phyloP scores from a whole-genome alignment of 1,284 basidiomycete species.

The Rhodotorula sp. region DNA sequence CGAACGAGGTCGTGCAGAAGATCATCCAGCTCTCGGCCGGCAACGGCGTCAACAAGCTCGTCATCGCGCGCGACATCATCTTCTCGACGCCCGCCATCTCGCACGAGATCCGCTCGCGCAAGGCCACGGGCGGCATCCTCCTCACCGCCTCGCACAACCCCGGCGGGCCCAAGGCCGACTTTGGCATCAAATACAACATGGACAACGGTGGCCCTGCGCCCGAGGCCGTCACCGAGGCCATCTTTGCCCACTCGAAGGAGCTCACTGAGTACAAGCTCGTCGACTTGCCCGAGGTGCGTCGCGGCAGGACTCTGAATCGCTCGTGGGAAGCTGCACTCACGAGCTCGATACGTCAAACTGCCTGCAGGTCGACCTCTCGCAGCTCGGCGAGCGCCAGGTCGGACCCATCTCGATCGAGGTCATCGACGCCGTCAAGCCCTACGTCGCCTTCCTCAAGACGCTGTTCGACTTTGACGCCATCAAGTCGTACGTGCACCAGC shows the following conservation, averaged over 20 bases:
- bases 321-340: background rate
- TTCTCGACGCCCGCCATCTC: constrained; percentile 96
- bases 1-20: constrained; percentile 62
- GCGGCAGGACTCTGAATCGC: background rate
- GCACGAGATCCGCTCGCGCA: constrained; percentile 91
- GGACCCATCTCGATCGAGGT: constrained; percentile 84
- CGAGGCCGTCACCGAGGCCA: constrained; percentile 89
- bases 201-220: constrained; percentile 96
- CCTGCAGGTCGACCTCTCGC: constrained; percentile 76
- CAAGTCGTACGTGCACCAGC: constrained; percentile 77
- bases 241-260: constrained; percentile 85
- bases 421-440: constrained; percentile 92
- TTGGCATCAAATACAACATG: constrained; percentile 99
- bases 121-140: constrained; percentile 94
- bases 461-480: constrained; percentile 97
- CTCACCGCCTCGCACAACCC: constrained; percentile 99
- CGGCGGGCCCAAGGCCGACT: constrained; percentile 94
- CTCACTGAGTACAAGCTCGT: constrained; percentile 84
- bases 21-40: constrained; percentile 47
- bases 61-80: constrained; percentile 85
- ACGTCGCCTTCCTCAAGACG: constrained; percentile 74
- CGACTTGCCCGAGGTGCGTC: constrained; percentile 69
- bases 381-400: constrained; percentile 75
- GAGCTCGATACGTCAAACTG: constrained; percentile 7
- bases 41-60: constrained; percentile 73